A percentile compares a stretch with the other conserved stretches of the same genome.
Evolutionary conservation across 2,329 filamentous ascomycete genomes (phyloP).

Genomic region (Claviceps cyperi): DNA sequence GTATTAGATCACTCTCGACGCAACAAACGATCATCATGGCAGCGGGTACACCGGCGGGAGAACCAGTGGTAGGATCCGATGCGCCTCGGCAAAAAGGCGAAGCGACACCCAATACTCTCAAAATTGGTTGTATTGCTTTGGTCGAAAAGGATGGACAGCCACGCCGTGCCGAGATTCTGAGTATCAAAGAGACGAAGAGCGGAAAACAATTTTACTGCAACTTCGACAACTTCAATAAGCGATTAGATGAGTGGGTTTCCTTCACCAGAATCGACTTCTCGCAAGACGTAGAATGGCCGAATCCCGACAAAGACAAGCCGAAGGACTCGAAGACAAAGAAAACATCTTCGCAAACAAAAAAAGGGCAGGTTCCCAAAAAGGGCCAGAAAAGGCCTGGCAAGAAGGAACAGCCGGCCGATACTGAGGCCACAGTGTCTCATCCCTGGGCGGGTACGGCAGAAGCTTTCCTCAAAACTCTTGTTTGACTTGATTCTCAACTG

Average conservation of each 20-base stretch:
- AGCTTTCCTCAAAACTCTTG: background rate
- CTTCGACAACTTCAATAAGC: constrained; percentile 96
- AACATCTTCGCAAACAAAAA: constrained; percentile 42
- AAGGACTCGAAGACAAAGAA: constrained; percentile 69
- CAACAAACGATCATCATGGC: constrained; percentile 32
- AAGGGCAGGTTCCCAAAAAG: constrained; percentile 42
- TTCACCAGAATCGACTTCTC: constrained; percentile 70
- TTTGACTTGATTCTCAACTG: background rate
- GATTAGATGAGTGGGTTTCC: constrained; percentile 72
- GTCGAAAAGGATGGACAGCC: constrained; percentile 62
- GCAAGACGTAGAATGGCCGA: constrained; percentile 92
- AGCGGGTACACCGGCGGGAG: constrained; percentile 31
- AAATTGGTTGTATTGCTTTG: constrained; percentile 45
- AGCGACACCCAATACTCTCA: constrained; percentile 71
- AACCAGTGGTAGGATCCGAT: constrained; percentile 41
- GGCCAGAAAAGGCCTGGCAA: constrained; percentile 39
- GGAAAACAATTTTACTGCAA: constrained; percentile 88
- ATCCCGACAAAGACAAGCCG: constrained; percentile 68
- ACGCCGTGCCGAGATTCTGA: constrained; percentile 91
- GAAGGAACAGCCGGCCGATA: constrained; percentile 38
- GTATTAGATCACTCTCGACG: background rate
- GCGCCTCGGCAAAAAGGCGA: constrained; percentile 56
- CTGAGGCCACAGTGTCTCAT: constrained; percentile 39
- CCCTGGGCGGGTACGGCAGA: constrained; percentile 29
- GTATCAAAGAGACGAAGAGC: constrained; percentile 79